These are phyloP conservation scores for Yamadazyma akitaensis DNA, from an alignment of 805 yeast genomes.

Conservation along the genomic window DNA sequence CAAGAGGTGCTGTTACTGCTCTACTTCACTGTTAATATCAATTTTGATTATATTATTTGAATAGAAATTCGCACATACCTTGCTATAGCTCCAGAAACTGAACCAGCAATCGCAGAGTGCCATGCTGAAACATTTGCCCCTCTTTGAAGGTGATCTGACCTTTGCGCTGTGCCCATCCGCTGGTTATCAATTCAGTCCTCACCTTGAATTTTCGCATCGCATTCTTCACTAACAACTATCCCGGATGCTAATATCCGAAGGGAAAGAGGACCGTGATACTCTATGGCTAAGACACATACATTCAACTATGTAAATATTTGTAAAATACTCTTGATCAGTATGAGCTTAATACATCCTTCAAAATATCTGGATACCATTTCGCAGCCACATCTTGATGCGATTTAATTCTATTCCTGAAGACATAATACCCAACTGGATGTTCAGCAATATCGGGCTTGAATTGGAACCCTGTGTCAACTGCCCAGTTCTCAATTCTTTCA, in stretches of 20 bases:
- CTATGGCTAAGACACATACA: no score
- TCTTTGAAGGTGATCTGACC: conserved; percentile 44
- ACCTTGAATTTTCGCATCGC: neutral
- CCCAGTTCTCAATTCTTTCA: conserved; percentile 30
- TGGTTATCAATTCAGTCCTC: neutral
- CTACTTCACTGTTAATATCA: conserved; percentile 25
- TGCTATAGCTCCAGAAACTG: conserved; percentile 59
- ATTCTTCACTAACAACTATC: neutral
- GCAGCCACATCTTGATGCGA: conserved; percentile 44
- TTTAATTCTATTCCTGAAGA: conserved; percentile 44
- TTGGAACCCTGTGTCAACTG: conserved; percentile 38
- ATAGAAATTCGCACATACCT: conserved; percentile 23
- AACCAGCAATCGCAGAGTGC: conserved; percentile 66
- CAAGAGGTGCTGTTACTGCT: conserved; percentile 71
- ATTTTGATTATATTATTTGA: neutral
- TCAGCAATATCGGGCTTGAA: conserved; percentile 32
- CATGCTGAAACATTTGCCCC: conserved; percentile 51
- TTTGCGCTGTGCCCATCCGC: neutral
- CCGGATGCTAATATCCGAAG: no score
- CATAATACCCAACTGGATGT: conserved; percentile 46
- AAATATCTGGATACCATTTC: conserved; percentile 40
- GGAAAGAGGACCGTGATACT: no score
- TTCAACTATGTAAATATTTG: no score
- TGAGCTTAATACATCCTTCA: conserved; percentile 27
- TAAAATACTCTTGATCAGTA: neutral